Conservation (phyloP, 305 asterid genomes). For the Caryopteris hybrid region DNA sequence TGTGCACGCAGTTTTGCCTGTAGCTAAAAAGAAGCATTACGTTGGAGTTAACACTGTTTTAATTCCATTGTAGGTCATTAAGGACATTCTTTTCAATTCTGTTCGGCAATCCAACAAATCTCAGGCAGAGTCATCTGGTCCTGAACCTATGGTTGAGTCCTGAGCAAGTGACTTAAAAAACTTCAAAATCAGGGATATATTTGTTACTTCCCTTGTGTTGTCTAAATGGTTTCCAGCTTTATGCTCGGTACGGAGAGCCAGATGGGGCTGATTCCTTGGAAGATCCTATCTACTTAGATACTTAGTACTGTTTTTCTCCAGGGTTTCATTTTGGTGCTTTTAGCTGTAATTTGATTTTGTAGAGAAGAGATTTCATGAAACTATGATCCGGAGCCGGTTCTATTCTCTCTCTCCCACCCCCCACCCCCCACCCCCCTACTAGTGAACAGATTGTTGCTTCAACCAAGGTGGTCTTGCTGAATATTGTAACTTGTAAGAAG, state of each 20-base stretch:
- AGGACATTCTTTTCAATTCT: conserved; percentile 87
- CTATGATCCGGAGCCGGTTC: neutral
- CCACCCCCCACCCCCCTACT: too few species aligned
- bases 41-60: neutral
- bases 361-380: neutral
- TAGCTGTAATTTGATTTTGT: neutral
- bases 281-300: neutral
- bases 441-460: too few species aligned
- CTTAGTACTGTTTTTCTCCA: neutral
- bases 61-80: conserved; percentile 59
- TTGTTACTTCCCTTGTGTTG: neutral
- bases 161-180: conserved; percentile 23
- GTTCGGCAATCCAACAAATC: conserved; percentile 58
- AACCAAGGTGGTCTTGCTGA: too few species aligned
- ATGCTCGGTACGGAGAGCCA: neutral
- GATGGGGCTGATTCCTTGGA: neutral
- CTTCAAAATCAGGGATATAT: neutral
- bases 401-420: too few species aligned
- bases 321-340: neutral
- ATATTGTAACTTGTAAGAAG: too few species aligned
- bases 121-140: conserved; percentile 55
- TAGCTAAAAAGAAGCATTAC: neutral
- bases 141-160: conserved; percentile 89
- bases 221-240: neutral
- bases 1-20: neutral